phyloP scores from a whole-genome alignment of 2,329 filamentous ascomycete genomes.

The Fusarium sp. region DNA sequence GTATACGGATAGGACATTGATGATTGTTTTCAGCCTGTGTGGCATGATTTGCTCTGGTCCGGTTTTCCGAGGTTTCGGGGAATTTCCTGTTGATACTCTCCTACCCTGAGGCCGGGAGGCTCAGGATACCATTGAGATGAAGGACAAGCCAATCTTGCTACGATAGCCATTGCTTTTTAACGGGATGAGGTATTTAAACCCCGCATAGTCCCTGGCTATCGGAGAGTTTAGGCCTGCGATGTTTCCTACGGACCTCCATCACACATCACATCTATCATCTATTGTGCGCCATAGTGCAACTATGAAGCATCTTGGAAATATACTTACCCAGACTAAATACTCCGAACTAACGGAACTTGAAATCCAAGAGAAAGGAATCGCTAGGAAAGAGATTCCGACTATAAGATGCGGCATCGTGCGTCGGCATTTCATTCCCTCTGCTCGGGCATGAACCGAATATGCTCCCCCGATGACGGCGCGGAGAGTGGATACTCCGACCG shows the following conservation, averaged over 20 bases:
- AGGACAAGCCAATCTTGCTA: background rate
- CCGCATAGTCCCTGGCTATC: background rate
- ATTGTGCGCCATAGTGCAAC: background rate
- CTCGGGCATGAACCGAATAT: constrained; percentile 21
- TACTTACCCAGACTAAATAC: background rate
- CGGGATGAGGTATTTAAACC: background rate
- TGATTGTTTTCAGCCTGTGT: background rate
- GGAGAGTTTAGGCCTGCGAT: background rate
- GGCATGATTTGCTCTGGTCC: background rate
- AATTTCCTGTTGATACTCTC: background rate
- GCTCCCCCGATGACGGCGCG: constrained; percentile 43
- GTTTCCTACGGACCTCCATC: background rate
- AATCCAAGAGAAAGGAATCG: background rate
- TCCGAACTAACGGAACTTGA: background rate
- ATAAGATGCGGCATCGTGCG: background rate
- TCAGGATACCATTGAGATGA: too few relatives aligned
- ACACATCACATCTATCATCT: background rate
- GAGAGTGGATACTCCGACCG: constrained; percentile 37
- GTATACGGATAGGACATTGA: constrained; percentile 9
- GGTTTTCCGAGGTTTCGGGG: background rate
- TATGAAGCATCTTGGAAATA: background rate
- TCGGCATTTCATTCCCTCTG: constrained; percentile 19
- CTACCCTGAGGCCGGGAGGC: constrained; percentile 2
- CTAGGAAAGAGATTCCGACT: background rate
- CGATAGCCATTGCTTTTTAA: background rate